Evolutionary conservation across 2,329 filamentous ascomycete species (phyloP).

Genomic region (Teratosphaeria zuluensis): DNA sequence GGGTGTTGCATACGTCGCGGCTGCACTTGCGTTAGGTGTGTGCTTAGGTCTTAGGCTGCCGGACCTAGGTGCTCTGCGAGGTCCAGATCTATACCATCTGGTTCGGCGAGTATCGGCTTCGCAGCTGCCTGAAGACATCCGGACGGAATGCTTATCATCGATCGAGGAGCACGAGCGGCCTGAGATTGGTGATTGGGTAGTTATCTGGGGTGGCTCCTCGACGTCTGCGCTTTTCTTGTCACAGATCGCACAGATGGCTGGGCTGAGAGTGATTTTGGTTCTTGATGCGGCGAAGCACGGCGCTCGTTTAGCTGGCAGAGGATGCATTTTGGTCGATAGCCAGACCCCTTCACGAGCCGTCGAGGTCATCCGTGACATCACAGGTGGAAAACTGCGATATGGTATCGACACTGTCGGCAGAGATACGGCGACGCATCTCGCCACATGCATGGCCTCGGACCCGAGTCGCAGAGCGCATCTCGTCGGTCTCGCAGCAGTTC

Average conservation of each 20-base stretch:
- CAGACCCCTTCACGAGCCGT: constrained; percentile 13
- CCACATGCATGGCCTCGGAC: not conserved
- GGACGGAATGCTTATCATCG: constrained; percentile 3
- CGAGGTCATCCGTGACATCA: constrained; percentile 21
- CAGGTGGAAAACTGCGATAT: constrained; percentile 20
- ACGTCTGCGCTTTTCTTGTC: constrained; percentile 32
- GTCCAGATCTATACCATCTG: not conserved
- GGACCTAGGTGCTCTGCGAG: not conserved
- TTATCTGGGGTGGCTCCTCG: constrained; percentile 34
- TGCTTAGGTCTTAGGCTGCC: constrained; percentile 27
- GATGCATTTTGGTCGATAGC: not conserved
- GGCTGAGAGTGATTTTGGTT: constrained; percentile 29
- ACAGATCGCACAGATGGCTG: constrained; percentile 27
- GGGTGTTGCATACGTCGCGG: constrained; percentile 32
- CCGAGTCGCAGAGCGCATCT: constrained; percentile 33
- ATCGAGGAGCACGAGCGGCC: constrained; percentile 1
- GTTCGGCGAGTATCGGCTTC: not conserved
- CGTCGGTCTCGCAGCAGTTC: constrained; percentile 56
- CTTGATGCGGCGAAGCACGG: constrained; percentile 23
- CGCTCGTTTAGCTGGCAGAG: constrained; percentile 9
- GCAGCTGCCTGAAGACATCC: not conserved
- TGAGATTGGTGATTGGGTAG: constrained; percentile 14
- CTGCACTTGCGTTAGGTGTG: constrained; percentile 33
- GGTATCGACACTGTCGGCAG: constrained; percentile 32
- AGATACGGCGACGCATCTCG: constrained; percentile 20